Base-by-base conservation (phyloP, 2,329 filamentous ascomycete genomes). In the Fusarium sp. region DNA sequence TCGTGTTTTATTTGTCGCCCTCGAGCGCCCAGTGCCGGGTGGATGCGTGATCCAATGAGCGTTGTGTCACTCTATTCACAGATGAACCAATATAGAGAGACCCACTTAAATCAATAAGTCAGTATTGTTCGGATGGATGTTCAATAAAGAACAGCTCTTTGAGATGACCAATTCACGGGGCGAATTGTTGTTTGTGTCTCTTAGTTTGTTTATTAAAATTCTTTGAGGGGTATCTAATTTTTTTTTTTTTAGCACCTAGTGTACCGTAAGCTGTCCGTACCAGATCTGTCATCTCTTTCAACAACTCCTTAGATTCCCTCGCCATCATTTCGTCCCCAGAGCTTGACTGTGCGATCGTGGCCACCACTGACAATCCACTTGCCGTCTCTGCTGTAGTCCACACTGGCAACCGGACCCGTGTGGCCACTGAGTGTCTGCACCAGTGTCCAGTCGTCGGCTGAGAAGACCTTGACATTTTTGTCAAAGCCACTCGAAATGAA, bases 281-380 rank as follows among this genome's bases (percentile, higher is more conserved):
- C 54, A 64, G 47, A 56, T 57, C 44, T 62, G 64, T 57, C 48
- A 32, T 46, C 25, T 47, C 40, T 46, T 32, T 49, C 20, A 55
- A 25, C 41, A 56, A 46, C 25, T 76, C 71, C 25, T 76, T 73
- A 88, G 32, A 88, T 72, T 25, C 81, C 81, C 72, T 90, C 85
- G 60, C 87, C 87, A 77, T 94, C 92, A 71, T 97, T 95, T 70
- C 94, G 88, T 7, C 93, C 93, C 96, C 96, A 99, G 4, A 99
- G 84, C 84, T 99, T 99, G 53, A 98, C 93, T 3, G 95, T 98
- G 57, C 94, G 88, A 80, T 99, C 96, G 78, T 97, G 93, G 5
- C 96, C 94, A 72, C 94, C 94, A 78, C 94, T 98, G 25, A 95
- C 92, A 79, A 99, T 97, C 93, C 94, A 99, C 77, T 86, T 91